Evolutionary conservation across 1,139 yeast species (phyloP).

Genomic region (Sugiyamaella japonica): DNA sequence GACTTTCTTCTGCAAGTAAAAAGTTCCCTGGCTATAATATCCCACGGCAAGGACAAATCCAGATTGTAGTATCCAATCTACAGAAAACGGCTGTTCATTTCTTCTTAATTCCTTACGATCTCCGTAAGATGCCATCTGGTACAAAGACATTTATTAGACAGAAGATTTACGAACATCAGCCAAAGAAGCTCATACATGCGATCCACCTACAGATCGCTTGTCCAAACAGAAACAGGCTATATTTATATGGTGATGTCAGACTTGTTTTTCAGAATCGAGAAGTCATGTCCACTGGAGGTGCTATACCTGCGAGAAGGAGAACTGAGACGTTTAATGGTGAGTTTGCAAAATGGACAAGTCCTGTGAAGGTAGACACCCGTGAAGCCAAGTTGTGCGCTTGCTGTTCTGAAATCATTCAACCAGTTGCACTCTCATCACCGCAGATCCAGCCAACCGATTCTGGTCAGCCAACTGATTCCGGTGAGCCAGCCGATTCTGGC

Average conservation of each 20-base stretch:
- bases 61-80: constrained; percentile 45
- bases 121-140: constrained; percentile 37
- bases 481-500: not conserved
- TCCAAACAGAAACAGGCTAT: constrained; percentile 38
- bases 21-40: constrained; percentile 44
- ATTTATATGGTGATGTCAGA: constrained; percentile 43
- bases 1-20: constrained; percentile 27
- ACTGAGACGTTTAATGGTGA: constrained; percentile 24
- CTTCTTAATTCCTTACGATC: constrained; percentile 44
- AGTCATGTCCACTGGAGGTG: constrained; percentile 4
- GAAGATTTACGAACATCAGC: constrained; percentile 31
- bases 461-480: too few species aligned
- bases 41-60: constrained; percentile 46
- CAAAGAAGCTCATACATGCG: constrained; percentile 35
- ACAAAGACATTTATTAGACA: constrained; percentile 41
- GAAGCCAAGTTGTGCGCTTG: not conserved
- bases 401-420: constrained; percentile 2
- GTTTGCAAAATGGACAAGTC: constrained; percentile 16
- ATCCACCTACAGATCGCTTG: constrained; percentile 40
- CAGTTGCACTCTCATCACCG: not conserved
- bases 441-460: too few species aligned
- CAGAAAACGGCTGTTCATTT: constrained; percentile 44
- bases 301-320: constrained; percentile 3
- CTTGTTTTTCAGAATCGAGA: constrained; percentile 43
- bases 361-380: not conserved